Percentiles rank a stretch among this genome's conserved stretches.
Conservation (phyloP, 768 basidiomycete species). For the Antrodiella citrinella region DNA sequence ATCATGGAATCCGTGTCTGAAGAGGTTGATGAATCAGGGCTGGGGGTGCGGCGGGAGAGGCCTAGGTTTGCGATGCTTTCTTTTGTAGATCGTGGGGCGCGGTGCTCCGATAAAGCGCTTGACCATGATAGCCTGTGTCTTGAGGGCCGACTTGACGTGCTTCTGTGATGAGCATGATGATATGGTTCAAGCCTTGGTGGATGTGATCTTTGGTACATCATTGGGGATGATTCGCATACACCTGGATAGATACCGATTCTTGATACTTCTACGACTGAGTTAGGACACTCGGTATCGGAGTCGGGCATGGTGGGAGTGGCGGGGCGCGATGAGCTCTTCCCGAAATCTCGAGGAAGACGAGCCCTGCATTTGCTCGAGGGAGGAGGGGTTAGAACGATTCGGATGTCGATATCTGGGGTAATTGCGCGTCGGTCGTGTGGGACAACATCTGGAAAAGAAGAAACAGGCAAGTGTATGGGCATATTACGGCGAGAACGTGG, state of each 20-base stretch:
- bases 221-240: neutral
- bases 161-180: neutral
- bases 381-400: neutral
- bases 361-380: neutral
- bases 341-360: neutral
- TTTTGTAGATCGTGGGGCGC: conserved; percentile 8
- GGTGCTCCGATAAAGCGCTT: neutral
- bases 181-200: neutral
- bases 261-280: neutral
- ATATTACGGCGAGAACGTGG: neutral
- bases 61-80: conserved; percentile 8
- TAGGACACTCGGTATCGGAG: neutral
- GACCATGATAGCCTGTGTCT: neutral
- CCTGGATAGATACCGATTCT: neutral
- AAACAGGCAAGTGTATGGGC: neutral
- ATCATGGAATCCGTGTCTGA: conserved; percentile 1
- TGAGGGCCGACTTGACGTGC: neutral
- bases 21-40: neutral
- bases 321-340: neutral
- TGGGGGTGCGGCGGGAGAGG: conserved; percentile 7
- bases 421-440: neutral
- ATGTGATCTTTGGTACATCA: neutral
- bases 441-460: neutral
- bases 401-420: neutral
- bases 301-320: neutral